phyloP scores from a whole-genome alignment of 129 eudicot species.

The Helianthus tuberosus region DNA sequence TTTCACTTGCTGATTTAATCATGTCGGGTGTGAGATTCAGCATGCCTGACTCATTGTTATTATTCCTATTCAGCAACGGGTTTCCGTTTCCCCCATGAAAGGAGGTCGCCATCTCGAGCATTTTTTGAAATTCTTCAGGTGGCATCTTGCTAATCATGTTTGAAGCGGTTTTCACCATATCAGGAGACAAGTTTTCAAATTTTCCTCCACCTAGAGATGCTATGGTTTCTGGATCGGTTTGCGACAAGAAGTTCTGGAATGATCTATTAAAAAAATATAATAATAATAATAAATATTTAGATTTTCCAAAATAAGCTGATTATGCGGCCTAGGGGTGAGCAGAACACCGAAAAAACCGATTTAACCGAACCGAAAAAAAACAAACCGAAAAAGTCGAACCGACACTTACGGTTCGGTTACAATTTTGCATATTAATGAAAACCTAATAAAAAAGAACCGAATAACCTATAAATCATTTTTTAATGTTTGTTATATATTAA shows the following conservation, averaged over 20 bases:
- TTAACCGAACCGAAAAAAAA: too few species aligned
- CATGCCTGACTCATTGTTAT: slow-evolving; percentile 56
- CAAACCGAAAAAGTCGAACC: too few species aligned
- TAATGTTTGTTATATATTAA: too few species aligned
- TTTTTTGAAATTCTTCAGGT: slow-evolving; percentile 88
- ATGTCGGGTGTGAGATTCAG: slow-evolving; percentile 72
- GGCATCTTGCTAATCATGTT: slow-evolving; percentile 79
- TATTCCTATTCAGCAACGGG: slow-evolving; percentile 35
- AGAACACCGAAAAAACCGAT: too few species aligned
- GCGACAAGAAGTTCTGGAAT: slow-evolving; percentile 79
- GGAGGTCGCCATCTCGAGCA: slow-evolving; percentile 81
- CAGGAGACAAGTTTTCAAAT: slow-evolving; percentile 67
- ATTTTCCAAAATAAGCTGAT: not conserved
- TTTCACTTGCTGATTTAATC: slow-evolving; percentile 82
- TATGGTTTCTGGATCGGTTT: slow-evolving; percentile 77
- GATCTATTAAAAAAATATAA: slow-evolving; percentile 44
- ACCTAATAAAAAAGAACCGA: too few species aligned
- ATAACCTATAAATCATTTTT: too few species aligned
- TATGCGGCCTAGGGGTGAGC: not conserved
- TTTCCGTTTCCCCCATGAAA: slow-evolving; percentile 58
- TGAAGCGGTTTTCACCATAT: slow-evolving; percentile 86
- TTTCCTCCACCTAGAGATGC: slow-evolving; percentile 67
- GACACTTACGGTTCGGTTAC: too few species aligned
- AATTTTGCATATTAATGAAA: too few species aligned
- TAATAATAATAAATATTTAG: slow-evolving; percentile 1